Conservation (phyloP, 441 rosid genomes). For the Pelargonium fulgidum region DNA sequence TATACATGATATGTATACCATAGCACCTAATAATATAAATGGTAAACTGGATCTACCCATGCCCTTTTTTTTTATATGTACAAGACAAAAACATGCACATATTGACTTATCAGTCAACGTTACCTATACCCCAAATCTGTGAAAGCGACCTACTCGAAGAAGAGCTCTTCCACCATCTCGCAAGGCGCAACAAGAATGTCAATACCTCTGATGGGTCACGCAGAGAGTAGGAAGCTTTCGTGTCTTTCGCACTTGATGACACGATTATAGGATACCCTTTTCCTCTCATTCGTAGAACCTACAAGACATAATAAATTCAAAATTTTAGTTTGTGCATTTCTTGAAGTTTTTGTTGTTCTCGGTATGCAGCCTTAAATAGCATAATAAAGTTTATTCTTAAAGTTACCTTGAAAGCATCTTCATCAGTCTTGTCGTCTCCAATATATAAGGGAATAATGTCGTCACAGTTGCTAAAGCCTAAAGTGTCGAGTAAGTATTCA, state of each 20-base stretch:
- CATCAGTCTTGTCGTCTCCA: constrained; percentile 43
- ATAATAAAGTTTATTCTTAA: too few relatives aligned
- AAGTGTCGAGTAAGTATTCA: constrained; percentile 36
- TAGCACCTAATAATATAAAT: background rate
- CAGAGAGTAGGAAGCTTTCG: constrained; percentile 45
- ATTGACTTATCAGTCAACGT: background rate
- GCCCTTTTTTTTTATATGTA: background rate
- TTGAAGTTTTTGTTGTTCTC: background rate
- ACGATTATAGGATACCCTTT: constrained; percentile 52
- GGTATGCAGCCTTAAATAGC: background rate
- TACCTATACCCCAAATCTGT: constrained; percentile 33
- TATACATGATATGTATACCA: background rate
- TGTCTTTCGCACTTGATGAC: constrained; percentile 43
- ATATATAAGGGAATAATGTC: constrained; percentile 40
- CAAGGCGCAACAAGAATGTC: constrained; percentile 34
- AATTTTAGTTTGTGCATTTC: background rate
- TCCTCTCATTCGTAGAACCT: constrained; percentile 39
- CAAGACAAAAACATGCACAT: background rate
- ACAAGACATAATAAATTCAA: constrained; percentile 5
- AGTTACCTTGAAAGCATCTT: constrained; percentile 41
- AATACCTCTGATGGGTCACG: constrained; percentile 45
- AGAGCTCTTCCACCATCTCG: constrained; percentile 47
- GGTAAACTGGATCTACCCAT: background rate
- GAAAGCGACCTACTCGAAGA: constrained; percentile 30
- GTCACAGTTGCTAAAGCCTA: constrained; percentile 32